phyloP scores from a whole-genome alignment of 768 basidiomycete genomes.

The Hysterangium stoloniferum region DNA sequence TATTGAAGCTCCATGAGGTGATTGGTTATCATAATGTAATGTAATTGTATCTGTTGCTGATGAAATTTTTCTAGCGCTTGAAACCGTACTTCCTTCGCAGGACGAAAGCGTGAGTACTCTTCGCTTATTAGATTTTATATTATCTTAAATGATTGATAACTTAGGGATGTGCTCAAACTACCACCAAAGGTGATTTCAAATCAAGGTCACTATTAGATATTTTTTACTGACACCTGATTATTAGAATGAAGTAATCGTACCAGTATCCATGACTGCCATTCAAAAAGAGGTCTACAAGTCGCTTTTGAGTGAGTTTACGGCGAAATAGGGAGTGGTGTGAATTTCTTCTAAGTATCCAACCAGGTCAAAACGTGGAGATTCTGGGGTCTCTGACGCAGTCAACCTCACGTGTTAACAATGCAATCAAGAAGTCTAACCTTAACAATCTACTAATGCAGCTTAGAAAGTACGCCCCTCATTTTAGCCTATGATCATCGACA shows the following conservation, averaged over 20 bases:
- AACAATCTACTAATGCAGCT: conserved; percentile 86
- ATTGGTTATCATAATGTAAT: neutral
- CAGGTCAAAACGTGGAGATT: conserved; percentile 65
- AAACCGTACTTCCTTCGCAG: conserved; percentile 88
- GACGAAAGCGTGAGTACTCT: conserved; percentile 51
- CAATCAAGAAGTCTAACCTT: conserved; percentile 45
- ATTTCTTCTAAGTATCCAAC: conserved; percentile 8
- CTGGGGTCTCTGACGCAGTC: conserved; percentile 51
- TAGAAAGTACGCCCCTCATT: conserved; percentile 53
- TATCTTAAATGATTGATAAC: neutral
- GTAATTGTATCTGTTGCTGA: neutral
- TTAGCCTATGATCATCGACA: neutral
- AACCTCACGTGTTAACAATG: conserved; percentile 24
- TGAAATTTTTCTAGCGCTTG: neutral
- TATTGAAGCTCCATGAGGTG: conserved; percentile 73
- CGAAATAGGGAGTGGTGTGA: conserved; percentile 18
- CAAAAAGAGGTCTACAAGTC: conserved; percentile 87
- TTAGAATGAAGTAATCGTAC: conserved; percentile 87
- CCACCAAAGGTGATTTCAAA: conserved; percentile 60
- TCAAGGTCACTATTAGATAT: neutral
- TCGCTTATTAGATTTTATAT: neutral
- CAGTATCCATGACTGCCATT: conserved; percentile 77
- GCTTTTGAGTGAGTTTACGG: conserved; percentile 54
- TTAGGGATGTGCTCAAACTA: conserved; percentile 72
- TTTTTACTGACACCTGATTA: neutral